A percentile compares a stretch with the other conserved stretches of the same genome.
Evolutionary conservation across 176 grass and related monocot genomes (phyloP).

Genomic region (Echinochloa phyllopogon): DNA sequence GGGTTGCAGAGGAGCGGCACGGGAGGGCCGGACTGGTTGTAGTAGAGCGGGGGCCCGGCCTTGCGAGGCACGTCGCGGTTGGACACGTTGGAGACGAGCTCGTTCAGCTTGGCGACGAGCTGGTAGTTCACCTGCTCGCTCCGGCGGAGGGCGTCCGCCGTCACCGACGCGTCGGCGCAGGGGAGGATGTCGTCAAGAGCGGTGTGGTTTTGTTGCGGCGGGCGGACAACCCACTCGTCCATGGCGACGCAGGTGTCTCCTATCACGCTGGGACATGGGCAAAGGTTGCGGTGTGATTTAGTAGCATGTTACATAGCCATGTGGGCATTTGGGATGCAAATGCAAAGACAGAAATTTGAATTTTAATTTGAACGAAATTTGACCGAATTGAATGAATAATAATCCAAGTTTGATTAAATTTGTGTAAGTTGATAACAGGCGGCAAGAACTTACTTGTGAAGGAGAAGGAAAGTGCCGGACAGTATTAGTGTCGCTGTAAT

Average conservation of each 20-base stretch:
- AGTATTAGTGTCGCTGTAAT: slow-evolving; percentile 60
- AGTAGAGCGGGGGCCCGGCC: slow-evolving; percentile 46
- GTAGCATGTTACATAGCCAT: background rate
- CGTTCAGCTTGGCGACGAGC: slow-evolving; percentile 50
- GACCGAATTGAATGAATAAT: background rate
- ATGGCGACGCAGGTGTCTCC: slow-evolving; percentile 84
- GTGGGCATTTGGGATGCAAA: background rate
- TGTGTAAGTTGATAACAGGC: background rate
- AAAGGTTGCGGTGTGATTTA: background rate
- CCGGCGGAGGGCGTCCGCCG: slow-evolving; percentile 54
- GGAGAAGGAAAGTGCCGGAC: slow-evolving; percentile 65
- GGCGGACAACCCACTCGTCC: slow-evolving; percentile 77
- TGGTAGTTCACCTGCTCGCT: slow-evolving; percentile 67
- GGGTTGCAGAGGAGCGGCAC: slow-evolving; percentile 79
- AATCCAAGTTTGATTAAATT: background rate
- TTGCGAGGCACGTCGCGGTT: slow-evolving; percentile 52
- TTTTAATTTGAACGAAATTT: background rate
- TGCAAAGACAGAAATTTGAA: background rate
- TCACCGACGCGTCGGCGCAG: slow-evolving; percentile 62
- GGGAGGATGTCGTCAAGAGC: slow-evolving; percentile 91
- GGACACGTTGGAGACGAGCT: slow-evolving; percentile 58
- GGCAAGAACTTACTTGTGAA: slow-evolving; percentile 66
- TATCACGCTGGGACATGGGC: slow-evolving; percentile 48
- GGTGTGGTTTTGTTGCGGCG: slow-evolving; percentile 46
- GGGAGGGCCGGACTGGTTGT: slow-evolving; percentile 79